Conservation (phyloP, 176 grass and related monocot species). For the Phoenix dactylifera region DNA sequence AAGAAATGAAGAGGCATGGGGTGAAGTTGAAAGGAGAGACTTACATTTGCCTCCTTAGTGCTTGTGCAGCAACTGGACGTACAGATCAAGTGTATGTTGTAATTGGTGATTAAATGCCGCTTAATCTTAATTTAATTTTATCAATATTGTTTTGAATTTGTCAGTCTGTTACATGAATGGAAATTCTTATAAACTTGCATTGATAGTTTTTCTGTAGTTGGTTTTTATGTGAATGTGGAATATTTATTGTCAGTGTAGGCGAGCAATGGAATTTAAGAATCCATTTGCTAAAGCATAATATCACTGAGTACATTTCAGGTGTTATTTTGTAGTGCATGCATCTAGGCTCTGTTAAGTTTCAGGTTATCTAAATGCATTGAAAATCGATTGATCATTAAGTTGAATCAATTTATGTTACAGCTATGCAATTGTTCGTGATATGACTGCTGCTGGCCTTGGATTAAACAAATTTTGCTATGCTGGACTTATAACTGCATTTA, state of each 20-base stretch:
- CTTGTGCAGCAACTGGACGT: constrained; percentile 66
- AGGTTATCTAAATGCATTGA: background rate
- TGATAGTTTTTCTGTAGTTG: too few relatives aligned
- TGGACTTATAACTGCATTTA: constrained; percentile 89
- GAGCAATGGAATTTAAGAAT: too few relatives aligned
- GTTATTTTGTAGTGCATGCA: background rate
- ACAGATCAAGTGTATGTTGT: constrained; percentile 71
- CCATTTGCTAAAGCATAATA: constrained; percentile 6
- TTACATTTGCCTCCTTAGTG: constrained; percentile 88
- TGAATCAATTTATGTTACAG: constrained; percentile 30
- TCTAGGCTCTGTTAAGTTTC: background rate
- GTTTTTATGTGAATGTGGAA: too few relatives aligned
- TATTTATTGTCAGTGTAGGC: too few relatives aligned
- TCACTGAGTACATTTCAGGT: background rate
- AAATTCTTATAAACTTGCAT: too few relatives aligned
- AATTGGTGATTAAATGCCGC: too few relatives aligned
- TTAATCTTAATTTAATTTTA: too few relatives aligned
- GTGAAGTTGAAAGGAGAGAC: constrained; percentile 93
- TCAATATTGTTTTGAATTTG: background rate
- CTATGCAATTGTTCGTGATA: constrained; percentile 86
- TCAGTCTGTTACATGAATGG: background rate
- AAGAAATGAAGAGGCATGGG: constrained; percentile 85
- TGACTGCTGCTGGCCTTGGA: constrained; percentile 92
- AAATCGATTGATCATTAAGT: constrained; percentile 3
- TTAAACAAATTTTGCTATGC: constrained; percentile 97